phyloP scores from a whole-genome alignment of 805 yeast genomes.

The Candida tammaniensis region DNA sequence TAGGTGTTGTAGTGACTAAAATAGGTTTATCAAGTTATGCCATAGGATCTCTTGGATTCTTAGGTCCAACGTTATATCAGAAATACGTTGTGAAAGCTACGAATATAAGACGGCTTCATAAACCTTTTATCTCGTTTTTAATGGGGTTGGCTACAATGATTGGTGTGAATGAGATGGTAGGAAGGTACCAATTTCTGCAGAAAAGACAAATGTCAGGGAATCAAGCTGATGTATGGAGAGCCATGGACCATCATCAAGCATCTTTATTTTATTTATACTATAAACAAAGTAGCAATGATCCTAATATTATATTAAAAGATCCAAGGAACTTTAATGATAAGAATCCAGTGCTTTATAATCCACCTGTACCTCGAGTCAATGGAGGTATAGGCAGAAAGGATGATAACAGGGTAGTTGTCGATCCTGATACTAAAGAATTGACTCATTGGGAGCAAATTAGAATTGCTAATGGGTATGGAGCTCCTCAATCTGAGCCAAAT shows the following conservation, averaged over 20 bases:
- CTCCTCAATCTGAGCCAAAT: not conserved
- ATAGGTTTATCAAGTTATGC: slow-evolving; percentile 25
- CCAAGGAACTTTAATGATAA: slow-evolving; percentile 41
- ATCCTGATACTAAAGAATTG: slow-evolving; percentile 6
- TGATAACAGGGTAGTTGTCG: slow-evolving; percentile 1
- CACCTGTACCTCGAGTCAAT: slow-evolving; percentile 30
- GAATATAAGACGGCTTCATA: slow-evolving; percentile 17
- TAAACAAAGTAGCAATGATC: slow-evolving; percentile 48
- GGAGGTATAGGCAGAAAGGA: slow-evolving; percentile 15
- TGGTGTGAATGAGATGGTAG: slow-evolving; percentile 22
- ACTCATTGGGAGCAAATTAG: slow-evolving; percentile 37
- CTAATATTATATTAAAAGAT: slow-evolving; percentile 51
- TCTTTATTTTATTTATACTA: slow-evolving; percentile 47
- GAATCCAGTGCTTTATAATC: too few species aligned
- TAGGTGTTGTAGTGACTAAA: slow-evolving; percentile 21
- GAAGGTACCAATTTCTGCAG: slow-evolving; percentile 20
- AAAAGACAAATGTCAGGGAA: slow-evolving; percentile 12
- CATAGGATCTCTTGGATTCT: slow-evolving; percentile 25
- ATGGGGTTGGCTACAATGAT: slow-evolving; percentile 28
- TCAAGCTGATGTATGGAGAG: slow-evolving; percentile 29
- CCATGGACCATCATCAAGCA: slow-evolving; percentile 34
- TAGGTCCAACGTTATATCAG: slow-evolving; percentile 28
- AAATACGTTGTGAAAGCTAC: slow-evolving; percentile 6
- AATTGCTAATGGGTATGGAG: slow-evolving; percentile 19
- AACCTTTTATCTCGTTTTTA: slow-evolving; percentile 32